A percentile compares a stretch with the other conserved stretches of the same genome.
Evolutionary conservation across 2,329 filamentous ascomycete genomes (phyloP).

Genomic region (Xylariaceae sp.): DNA sequence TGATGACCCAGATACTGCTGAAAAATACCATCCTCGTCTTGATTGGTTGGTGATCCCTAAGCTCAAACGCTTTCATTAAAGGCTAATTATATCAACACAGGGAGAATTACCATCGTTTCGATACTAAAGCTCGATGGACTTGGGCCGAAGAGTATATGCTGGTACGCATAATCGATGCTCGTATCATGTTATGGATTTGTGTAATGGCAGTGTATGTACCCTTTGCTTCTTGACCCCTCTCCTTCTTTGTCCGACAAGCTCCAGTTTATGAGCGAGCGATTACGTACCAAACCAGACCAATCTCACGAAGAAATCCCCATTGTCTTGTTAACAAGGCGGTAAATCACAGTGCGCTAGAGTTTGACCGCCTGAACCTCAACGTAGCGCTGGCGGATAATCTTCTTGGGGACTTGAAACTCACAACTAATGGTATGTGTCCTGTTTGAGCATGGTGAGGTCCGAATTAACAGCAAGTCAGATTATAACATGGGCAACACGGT

Average conservation of each 20-base stretch:
- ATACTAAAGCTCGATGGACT: constrained; percentile 42
- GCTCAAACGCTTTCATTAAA: constrained; percentile 45
- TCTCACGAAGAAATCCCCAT: no score
- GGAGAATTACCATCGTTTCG: constrained; percentile 38
- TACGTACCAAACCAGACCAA: no score
- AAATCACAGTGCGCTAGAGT: constrained; percentile 51
- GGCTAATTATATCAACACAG: background rate
- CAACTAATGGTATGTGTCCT: constrained; percentile 48
- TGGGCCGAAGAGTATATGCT: constrained; percentile 41
- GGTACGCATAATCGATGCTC: constrained; percentile 39
- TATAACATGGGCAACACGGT: constrained; percentile 61
- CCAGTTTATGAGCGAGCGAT: no score
- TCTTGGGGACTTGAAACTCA: constrained; percentile 48
- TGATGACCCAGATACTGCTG: constrained; percentile 49
- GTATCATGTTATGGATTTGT: constrained; percentile 54
- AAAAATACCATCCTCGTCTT: constrained; percentile 43
- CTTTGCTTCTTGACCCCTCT: background rate
- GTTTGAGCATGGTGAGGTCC: background rate
- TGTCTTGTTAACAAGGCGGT: no score
- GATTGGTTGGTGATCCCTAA: constrained; percentile 41
- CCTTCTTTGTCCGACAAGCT: no score
- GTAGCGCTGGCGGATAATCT: constrained; percentile 58
- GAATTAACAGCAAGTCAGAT: constrained; percentile 35
- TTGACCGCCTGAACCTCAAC: constrained; percentile 53
- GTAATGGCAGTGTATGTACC: constrained; percentile 47